Evolutionary conservation across 306 rosid species (phyloP).

Genomic region (Cucumis hystrix): DNA sequence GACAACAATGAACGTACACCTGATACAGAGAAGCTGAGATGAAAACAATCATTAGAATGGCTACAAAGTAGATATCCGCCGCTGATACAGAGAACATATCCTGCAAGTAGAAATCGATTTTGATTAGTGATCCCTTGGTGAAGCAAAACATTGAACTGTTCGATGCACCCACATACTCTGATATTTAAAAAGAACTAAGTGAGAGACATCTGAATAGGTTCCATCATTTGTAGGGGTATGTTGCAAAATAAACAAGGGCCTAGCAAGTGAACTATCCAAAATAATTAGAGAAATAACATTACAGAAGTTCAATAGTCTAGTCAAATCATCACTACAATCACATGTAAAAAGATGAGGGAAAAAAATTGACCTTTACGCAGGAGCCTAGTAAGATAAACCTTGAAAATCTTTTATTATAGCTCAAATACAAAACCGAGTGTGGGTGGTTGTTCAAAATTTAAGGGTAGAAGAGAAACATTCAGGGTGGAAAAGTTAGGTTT

Average conservation of each 20-base stretch:
- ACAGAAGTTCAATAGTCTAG: not conserved
- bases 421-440: not conserved
- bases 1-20: not conserved
- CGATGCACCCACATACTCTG: not conserved
- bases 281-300: not conserved
- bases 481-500: not conserved
- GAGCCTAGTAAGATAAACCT: not conserved
- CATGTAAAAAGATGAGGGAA: not conserved
- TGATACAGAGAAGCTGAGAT: slow-evolving; percentile 13
- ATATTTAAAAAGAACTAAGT: not conserved
- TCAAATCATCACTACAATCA: not conserved
- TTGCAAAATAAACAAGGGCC: not conserved
- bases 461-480: not conserved
- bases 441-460: not conserved
- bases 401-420: not conserved
- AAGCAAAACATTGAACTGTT: not conserved
- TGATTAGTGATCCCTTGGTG: not conserved
- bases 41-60: slow-evolving; percentile 24
- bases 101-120: slow-evolving; percentile 22
- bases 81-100: slow-evolving; percentile 16
- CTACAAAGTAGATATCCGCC: slow-evolving; percentile 25
- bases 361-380: not conserved
- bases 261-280: not conserved
- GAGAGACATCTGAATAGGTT: not conserved
- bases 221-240: not conserved